Evolutionary conservation across 1,284 basidiomycete genomes (phyloP).

Genomic region (Baeospora myosura): DNA sequence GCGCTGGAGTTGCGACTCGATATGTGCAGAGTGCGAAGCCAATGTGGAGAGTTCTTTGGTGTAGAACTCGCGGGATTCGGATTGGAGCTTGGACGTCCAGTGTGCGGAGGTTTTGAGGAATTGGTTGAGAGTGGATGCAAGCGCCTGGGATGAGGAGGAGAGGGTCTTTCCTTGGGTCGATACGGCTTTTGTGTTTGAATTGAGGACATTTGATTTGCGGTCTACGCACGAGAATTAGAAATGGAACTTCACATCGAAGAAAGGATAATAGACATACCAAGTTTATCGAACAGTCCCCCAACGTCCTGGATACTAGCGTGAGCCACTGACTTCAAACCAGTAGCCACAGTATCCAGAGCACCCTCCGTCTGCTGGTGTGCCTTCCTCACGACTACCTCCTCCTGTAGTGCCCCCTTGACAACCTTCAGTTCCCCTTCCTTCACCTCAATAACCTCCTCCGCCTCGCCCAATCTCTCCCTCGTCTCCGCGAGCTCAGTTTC

Average conservation of each 20-base stretch:
- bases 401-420: conserved; percentile 56
- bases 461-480: conserved; percentile 49
- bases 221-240: conserved; percentile 36
- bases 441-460: conserved; percentile 45
- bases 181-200: conserved; percentile 61
- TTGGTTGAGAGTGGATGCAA: conserved; percentile 55
- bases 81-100: conserved; percentile 43
- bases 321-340: conserved; percentile 58
- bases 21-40: conserved; percentile 41
- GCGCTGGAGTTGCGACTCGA: conserved; percentile 55
- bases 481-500: conserved; percentile 70
- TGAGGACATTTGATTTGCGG: conserved; percentile 65
- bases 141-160: conserved; percentile 38
- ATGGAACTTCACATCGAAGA: conserved; percentile 1
- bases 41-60: conserved; percentile 51
- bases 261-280: conserved; percentile 46
- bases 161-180: conserved; percentile 56
- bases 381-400: conserved; percentile 70
- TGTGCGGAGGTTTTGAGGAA: conserved; percentile 55
- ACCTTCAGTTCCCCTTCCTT: conserved; percentile 49
- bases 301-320: conserved; percentile 70
- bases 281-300: conserved; percentile 72
- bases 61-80: conserved; percentile 51
- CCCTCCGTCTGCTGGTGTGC: conserved; percentile 75
- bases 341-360: conserved; percentile 64